These are phyloP conservation scores for Aethionema arabicum DNA, from an alignment of 345 rosid genomes.

Conservation along the genomic window DNA sequence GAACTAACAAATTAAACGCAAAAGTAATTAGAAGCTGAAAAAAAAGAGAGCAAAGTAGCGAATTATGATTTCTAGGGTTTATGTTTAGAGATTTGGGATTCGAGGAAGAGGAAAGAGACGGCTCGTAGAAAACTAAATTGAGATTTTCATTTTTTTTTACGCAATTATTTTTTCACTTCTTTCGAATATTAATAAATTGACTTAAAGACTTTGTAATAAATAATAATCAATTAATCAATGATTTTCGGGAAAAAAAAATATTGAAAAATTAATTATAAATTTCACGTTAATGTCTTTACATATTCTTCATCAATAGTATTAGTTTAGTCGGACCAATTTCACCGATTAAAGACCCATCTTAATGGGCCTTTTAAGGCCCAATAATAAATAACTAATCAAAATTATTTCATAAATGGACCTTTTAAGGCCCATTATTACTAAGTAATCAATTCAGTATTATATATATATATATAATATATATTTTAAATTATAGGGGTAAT, in stretches of 20 bases:
- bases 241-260: background rate
- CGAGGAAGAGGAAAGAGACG: constrained; percentile 29
- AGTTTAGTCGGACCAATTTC: no score
- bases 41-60: background rate
- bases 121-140: constrained; percentile 19
- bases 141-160: constrained; percentile 5
- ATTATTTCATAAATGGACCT: no score
- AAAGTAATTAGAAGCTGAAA: constrained; percentile 4
- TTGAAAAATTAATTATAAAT: background rate
- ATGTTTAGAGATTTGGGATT: constrained; percentile 31
- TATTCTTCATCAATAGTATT: background rate
- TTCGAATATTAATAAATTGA: constrained; percentile 22
- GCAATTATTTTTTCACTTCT: background rate
- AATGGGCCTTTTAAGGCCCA: no score
- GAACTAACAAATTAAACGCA: background rate
- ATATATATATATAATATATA: no score
- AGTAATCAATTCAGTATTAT: no score
- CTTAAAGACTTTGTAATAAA: background rate
- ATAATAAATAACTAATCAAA: no score
- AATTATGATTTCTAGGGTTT: constrained; percentile 35
- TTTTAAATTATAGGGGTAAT: no score
- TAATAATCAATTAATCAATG: constrained; percentile 14
- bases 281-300: constrained; percentile 2
- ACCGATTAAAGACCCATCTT: no score
- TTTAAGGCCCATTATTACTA: no score